phyloP scores from a whole-genome alignment of 169 alveolate species.

The Plasmodium ovale region DNA sequence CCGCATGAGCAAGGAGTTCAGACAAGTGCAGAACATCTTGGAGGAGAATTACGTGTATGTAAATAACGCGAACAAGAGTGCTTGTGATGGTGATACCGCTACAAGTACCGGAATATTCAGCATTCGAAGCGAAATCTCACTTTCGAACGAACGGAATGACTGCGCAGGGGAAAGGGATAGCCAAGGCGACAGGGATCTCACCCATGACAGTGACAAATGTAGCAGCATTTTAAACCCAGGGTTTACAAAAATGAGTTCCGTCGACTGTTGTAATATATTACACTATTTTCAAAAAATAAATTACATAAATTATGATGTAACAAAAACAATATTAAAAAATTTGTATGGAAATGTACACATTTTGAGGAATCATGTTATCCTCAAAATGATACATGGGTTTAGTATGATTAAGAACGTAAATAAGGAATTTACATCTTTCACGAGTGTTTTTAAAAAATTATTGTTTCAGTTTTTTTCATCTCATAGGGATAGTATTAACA shows the following conservation, averaged over 20 bases:
- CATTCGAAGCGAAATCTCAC: no score
- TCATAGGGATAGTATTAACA: not conserved
- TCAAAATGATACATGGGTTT: conserved; percentile 29
- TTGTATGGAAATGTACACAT: conserved; percentile 18
- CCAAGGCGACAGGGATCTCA: no score
- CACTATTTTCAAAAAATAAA: conserved; percentile 24
- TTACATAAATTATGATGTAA: conserved; percentile 40
- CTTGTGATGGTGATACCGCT: no score
- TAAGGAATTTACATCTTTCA: conserved; percentile 30
- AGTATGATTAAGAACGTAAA: conserved; percentile 44
- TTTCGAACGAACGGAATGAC: no score
- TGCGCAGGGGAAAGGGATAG: no score
- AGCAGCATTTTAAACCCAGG: not conserved
- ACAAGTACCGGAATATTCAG: no score
- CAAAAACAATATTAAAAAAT: conserved; percentile 26
- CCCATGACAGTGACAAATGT: not conserved
- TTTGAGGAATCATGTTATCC: conserved; percentile 34
- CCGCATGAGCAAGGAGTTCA: not conserved
- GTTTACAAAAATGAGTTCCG: conserved; percentile 21
- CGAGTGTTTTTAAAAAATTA: conserved; percentile 26
- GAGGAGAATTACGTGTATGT: not conserved
- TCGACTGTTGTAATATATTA: conserved; percentile 39
- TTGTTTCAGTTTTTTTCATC: conserved; percentile 23
- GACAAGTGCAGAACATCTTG: conserved; percentile 1
- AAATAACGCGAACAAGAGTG: not conserved